Percentiles rank a stretch among this genome's conserved stretches.
phyloP scores from a whole-genome alignment of 306 rosid species.

The Lathyrus aphaca region DNA sequence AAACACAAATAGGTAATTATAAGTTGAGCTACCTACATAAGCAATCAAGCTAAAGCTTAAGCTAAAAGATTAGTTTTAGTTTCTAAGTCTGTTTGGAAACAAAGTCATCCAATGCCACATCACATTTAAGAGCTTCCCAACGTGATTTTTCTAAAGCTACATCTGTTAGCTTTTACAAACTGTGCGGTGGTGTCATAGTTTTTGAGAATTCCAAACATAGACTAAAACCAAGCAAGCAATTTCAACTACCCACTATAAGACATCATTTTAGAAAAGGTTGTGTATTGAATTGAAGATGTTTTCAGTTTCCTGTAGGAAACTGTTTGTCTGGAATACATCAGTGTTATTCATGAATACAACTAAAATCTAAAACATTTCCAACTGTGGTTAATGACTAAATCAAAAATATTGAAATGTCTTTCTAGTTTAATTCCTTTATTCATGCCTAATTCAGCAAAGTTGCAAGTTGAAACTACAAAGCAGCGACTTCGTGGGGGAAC shows the following conservation, averaged over 20 bases:
- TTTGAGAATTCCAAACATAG: too few relatives aligned
- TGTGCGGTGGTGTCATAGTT: too few relatives aligned
- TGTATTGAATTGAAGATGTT: neutral
- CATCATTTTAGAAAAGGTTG: neutral
- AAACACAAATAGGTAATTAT: neutral
- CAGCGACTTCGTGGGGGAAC: too few relatives aligned
- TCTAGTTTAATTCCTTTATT: too few relatives aligned
- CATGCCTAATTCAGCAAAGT: too few relatives aligned
- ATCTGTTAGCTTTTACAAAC: too few relatives aligned
- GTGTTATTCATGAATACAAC: neutral
- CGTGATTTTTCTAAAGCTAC: too few relatives aligned
- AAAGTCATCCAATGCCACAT: too few relatives aligned
- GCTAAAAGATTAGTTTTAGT: neutral
- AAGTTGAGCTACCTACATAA: constrained; percentile 1
- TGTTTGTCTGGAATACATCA: neutral
- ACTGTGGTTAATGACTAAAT: neutral
- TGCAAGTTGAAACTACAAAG: too few relatives aligned
- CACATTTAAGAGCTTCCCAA: too few relatives aligned
- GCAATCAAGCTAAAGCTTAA: neutral
- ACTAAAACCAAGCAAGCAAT: neutral
- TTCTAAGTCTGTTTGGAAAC: neutral
- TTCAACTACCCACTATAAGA: neutral
- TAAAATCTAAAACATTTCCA: neutral
- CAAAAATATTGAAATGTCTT: neutral
- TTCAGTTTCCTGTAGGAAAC: neutral